Percentiles rank a stretch among this genome's conserved stretches.
Evolutionary conservation across 2,329 filamentous ascomycete species (phyloP).

Genomic region (Phyllosticta citrichinensis): DNA sequence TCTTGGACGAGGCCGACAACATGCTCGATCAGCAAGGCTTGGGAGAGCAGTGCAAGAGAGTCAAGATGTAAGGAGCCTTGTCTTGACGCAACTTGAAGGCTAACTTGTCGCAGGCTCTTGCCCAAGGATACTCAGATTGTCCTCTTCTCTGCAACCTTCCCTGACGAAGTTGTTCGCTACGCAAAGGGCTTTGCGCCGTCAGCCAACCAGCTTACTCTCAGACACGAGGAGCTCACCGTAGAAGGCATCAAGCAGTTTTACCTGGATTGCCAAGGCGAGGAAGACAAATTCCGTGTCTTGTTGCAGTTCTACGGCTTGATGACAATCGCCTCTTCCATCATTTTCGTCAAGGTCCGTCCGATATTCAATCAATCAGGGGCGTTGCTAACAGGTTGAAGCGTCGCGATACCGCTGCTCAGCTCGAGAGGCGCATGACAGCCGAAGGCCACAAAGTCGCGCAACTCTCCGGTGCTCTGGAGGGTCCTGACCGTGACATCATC

Average conservation of each 20-base stretch:
- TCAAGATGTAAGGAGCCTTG: slow-evolving; percentile 59
- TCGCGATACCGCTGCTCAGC: slow-evolving; percentile 73
- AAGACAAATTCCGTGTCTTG: slow-evolving; percentile 78
- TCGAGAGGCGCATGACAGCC: slow-evolving; percentile 72
- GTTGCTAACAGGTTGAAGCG: slow-evolving; percentile 43
- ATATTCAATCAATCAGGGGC: background rate
- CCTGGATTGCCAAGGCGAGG: slow-evolving; percentile 76
- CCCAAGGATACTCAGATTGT: slow-evolving; percentile 73
- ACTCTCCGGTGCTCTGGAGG: slow-evolving; percentile 81
- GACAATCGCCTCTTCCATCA: slow-evolving; percentile 94
- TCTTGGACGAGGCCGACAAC: slow-evolving; percentile 95
- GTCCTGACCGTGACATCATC: slow-evolving; percentile 68
- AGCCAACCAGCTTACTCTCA: slow-evolving; percentile 77
- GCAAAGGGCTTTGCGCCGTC: slow-evolving; percentile 75
- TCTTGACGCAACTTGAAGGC: slow-evolving; percentile 7
- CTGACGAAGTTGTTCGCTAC: slow-evolving; percentile 73
- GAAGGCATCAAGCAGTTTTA: slow-evolving; percentile 97
- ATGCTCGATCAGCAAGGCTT: slow-evolving; percentile 96
- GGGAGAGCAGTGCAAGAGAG: slow-evolving; percentile 86
- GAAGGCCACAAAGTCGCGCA: slow-evolving; percentile 91
- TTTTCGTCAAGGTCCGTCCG: slow-evolving; percentile 74
- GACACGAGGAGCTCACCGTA: slow-evolving; percentile 86
- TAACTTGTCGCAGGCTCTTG: slow-evolving; percentile 50
- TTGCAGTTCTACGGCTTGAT: slow-evolving; percentile 92
- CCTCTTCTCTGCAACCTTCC: slow-evolving; percentile 92